phyloP scores from a whole-genome alignment of 2,329 filamentous ascomycete species.

The Hysterium pulicare region DNA sequence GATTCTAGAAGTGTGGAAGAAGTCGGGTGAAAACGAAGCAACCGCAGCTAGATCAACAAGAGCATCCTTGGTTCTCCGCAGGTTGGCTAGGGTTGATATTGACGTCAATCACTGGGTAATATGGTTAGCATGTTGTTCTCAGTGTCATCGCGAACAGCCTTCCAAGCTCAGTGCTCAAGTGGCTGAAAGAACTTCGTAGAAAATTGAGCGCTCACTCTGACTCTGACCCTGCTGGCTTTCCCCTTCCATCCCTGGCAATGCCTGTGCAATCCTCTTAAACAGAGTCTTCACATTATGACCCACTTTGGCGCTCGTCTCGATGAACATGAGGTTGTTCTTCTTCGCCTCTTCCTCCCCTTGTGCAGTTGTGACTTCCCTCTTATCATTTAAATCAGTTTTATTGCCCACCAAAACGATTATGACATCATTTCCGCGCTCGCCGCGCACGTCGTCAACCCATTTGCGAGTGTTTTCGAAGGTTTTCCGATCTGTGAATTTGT shows the following conservation, averaged over 20 bases:
- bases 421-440: constrained; percentile 95
- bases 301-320: constrained; percentile 96
- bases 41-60: constrained; percentile 25
- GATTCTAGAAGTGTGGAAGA: too few species aligned
- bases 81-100: constrained; percentile 72
- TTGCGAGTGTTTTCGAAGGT: constrained; percentile 98
- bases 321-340: constrained; percentile 97
- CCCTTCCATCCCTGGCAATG: constrained; percentile 94
- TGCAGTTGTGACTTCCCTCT: constrained; percentile 92
- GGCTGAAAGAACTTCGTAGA: too few species aligned
- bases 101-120: constrained; percentile 76
- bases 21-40: too few species aligned
- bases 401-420: constrained; percentile 98
- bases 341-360: constrained; percentile 98
- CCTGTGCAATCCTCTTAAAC: constrained; percentile 97
- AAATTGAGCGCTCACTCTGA: constrained; percentile 85
- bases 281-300: constrained; percentile 97
- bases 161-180: too few species aligned
- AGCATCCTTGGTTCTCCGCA: constrained; percentile 54
- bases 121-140: constrained; percentile 26
- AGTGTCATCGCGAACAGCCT: too few species aligned
- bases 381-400: constrained; percentile 98
- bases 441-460: constrained; percentile 98
- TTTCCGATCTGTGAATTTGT: constrained; percentile 64
- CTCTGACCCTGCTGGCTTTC: constrained; percentile 72